phyloP scores from a whole-genome alignment of 805 yeast genomes.

The Saturnispora besseyi region DNA sequence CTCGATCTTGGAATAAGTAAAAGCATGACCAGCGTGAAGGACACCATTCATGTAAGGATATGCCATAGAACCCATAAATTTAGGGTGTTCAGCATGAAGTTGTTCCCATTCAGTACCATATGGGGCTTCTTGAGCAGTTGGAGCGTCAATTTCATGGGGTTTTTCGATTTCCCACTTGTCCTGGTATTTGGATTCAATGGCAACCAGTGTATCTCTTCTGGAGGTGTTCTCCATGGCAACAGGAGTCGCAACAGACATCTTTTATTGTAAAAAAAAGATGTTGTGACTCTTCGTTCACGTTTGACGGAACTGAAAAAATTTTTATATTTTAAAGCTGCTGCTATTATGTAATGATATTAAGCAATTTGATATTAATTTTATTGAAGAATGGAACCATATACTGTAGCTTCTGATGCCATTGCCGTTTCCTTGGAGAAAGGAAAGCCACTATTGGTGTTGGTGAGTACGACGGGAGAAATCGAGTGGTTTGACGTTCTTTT shows the following conservation, averaged over 20 bases:
- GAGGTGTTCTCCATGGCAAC: conserved; percentile 52
- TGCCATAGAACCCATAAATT: conserved; percentile 89
- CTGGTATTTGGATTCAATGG: conserved; percentile 82
- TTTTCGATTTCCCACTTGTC: conserved; percentile 80
- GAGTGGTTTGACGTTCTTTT: conserved; percentile 15
- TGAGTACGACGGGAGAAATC: conserved; percentile 22
- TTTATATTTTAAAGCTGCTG: neutral
- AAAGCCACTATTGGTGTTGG: conserved; percentile 34
- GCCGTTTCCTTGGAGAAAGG: conserved; percentile 28
- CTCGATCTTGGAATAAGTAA: conserved; percentile 90
- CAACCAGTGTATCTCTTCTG: conserved; percentile 90
- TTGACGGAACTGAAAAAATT: conserved; percentile 4
- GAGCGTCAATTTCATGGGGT: conserved; percentile 82
- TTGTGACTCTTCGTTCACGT: neutral
- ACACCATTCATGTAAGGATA: conserved; percentile 99
- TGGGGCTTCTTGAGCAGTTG: conserved; percentile 57
- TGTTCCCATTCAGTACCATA: conserved; percentile 51
- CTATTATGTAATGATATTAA: neutral
- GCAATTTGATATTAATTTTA: neutral
- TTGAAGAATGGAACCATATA: conserved; percentile 9
- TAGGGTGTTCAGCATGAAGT: conserved; percentile 72
- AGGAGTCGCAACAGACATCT: neutral
- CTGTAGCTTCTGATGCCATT: conserved; percentile 30
- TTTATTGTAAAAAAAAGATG: neutral
- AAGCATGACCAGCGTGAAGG: conserved; percentile 94